Conservation (phyloP, 2,329 filamentous ascomycete species). For the Ophiostoma fasciatum region DNA sequence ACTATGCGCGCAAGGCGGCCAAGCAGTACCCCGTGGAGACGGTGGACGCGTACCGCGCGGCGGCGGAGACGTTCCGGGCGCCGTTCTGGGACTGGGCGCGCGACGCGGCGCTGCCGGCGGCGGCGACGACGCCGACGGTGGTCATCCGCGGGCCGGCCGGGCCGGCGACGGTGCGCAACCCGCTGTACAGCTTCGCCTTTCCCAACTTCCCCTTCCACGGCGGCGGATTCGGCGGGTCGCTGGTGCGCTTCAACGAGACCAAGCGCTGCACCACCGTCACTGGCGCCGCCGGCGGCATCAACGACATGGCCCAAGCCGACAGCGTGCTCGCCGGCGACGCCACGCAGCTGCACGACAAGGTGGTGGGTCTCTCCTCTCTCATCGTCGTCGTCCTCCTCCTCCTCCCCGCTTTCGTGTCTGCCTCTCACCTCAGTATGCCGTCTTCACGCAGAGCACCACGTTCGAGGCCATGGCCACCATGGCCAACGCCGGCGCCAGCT, state of each 20-base stretch:
- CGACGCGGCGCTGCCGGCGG: slow-evolving; percentile 26
- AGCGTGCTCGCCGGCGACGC: slow-evolving; percentile 13
- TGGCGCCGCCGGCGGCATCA: slow-evolving; percentile 22
- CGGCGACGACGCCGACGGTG: slow-evolving; percentile 18
- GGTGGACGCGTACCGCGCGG: slow-evolving; percentile 24
- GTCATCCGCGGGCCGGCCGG: slow-evolving; percentile 14
- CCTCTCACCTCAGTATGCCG: slow-evolving; percentile 22
- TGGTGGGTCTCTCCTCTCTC: slow-evolving; percentile 12
- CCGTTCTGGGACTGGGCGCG: slow-evolving; percentile 42
- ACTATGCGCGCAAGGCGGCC: slow-evolving; percentile 31
- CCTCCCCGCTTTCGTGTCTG: slow-evolving; percentile 20
- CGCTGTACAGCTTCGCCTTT: slow-evolving; percentile 36
- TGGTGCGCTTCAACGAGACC: slow-evolving; percentile 21
- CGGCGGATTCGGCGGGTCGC: slow-evolving; percentile 15
- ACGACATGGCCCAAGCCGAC: slow-evolving; percentile 19
- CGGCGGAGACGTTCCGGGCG: slow-evolving; percentile 30
- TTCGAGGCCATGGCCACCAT: slow-evolving; percentile 27
- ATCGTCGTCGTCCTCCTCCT: slow-evolving; percentile 29
- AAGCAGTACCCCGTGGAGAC: slow-evolving; percentile 23
- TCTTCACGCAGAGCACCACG: slow-evolving; percentile 22
- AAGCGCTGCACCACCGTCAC: slow-evolving; percentile 22
- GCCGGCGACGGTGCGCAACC: slow-evolving; percentile 26
- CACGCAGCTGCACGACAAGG: slow-evolving; percentile 15
- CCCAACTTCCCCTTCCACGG: slow-evolving; percentile 23
- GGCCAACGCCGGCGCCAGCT: slow-evolving; percentile 21